Base-by-base conservation (phyloP, 768 basidiomycete species). In the Pulveroboletus sp. region DNA sequence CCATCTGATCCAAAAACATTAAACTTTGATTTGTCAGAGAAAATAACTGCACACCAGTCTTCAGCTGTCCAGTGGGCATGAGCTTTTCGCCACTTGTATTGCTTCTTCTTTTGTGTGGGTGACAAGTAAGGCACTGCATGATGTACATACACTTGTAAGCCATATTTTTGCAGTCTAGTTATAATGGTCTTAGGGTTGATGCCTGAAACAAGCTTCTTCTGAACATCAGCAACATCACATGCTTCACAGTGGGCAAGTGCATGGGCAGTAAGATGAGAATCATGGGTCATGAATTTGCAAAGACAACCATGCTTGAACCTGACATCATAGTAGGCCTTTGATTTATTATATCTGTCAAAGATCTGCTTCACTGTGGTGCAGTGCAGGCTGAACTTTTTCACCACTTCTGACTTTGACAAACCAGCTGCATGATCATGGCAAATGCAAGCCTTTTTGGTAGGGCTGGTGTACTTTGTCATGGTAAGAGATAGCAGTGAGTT, bases 1-100 rank as follows among this genome's bases (percentile, higher is more conserved):
- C n/a, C n/a, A n/a, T n/a, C n/a, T n/a, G n/a, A n/a, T n/a, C n/a
- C n/a, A n/a, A n/a, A n/a, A n/a, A n/a, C n/a, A n/a, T n/a, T n/a
- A n/a, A n/a, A n/a, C n/a, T n/a, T n/a, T n/a, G n/a, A n/a, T n/a
- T n/a, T n/a, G n/a, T n/a, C n/a, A n/a, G n/a, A n/a, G n/a, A n/a
- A 71, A 6, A 57, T 50, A 3, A 72, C 60, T 1, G 20, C 39
- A 10, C 37, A 14, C 69, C 69, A 71, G 50, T 69, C 44, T 12
- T 63, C 57, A n/a, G n/a, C n/a, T n/a, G n/a, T n/a, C n/a, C n/a
- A n/a, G n/a, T n/a, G n/a, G n/a, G n/a, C n/a, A n/a, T 63, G 57
- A 3, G 53, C 55, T 29, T 44, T 26, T 24, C 58, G 67, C 63
- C 60, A 70, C 14, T 31, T 23, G 17, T 49, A 43, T n/a, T 54